Evolutionary conservation across 129 eudicot genomes (phyloP), one percentile per base, ranked within the genome.

Genomic region (Flaveria linearis): DNA sequence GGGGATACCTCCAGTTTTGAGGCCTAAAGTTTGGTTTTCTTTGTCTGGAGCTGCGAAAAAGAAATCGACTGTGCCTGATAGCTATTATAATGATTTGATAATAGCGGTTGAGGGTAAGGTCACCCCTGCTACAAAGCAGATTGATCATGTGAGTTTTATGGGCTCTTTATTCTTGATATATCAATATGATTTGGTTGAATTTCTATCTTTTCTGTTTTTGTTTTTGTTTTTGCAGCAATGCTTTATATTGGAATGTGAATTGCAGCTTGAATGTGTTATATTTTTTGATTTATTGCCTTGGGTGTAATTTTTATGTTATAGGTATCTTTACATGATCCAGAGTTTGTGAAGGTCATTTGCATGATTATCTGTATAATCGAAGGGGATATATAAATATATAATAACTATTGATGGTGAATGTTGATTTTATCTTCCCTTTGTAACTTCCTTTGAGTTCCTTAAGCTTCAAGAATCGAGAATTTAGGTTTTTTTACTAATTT

Each of bases 31-130:
- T 22, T 93, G 98, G 98, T 90, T 93, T 78, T 65, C 96, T 2
- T 71, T 93, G 33, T 93, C 98, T 30, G 98, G 98, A 36, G 98
- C 98, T 65, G 98, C 97, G 14, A 93, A 93, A 96, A 93, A 93
- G 91, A 93, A 93, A 69, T 93, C 98, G 1, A 93, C 98, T 6
- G 97, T 87, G 58, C 98, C 98, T 14, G 87, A 90, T 25, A 93
- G 91, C 75, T 93, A 93, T 85, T 93, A 93, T 73, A 82, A 79
- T 78, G 98, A 93, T 79, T 62, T 93, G 81, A 76, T 82, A 50
- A 68, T 61, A 28, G 98, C 98, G 18, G 92, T 91, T 30, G 88
- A 85, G 73, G 96, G 96, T 61, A 88, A 87, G 76, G 93, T 85
- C 75, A 93, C 98, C 17, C 75, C 98, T 64, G 97, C 98, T 23